phyloP scores from a whole-genome alignment of 1,284 basidiomycete genomes.

The Trichosporon inkin region DNA sequence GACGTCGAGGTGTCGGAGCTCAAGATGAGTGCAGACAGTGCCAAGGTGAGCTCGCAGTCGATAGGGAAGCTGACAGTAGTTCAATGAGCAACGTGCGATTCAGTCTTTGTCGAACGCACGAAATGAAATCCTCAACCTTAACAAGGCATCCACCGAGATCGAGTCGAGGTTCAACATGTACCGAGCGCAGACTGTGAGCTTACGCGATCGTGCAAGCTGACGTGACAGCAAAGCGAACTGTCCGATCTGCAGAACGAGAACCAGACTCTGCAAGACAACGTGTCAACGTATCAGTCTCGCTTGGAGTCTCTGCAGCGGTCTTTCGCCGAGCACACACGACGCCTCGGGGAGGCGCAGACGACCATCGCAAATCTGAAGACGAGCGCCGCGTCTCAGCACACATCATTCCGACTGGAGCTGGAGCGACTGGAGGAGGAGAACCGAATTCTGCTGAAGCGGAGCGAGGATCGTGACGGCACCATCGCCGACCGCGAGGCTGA shows the following conservation, averaged over 20 bases:
- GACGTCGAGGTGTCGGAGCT: conserved; percentile 80
- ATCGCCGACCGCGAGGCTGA: conserved; percentile 47
- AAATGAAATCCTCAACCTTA: conserved; percentile 36
- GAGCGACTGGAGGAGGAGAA: conserved; percentile 42
- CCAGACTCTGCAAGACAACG: conserved; percentile 32
- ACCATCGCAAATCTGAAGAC: conserved; percentile 45
- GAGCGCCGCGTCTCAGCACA: conserved; percentile 43
- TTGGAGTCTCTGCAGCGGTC: conserved; percentile 37
- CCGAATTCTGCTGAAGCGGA: conserved; percentile 38
- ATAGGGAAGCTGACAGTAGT: conserved; percentile 25
- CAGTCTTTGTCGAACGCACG: conserved; percentile 40
- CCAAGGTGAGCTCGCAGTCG: conserved; percentile 31
- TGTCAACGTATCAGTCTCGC: conserved; percentile 22
- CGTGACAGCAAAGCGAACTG: conserved; percentile 38
- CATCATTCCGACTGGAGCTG: conserved; percentile 35
- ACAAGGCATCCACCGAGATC: conserved; percentile 36
- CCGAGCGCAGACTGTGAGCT: conserved; percentile 39
- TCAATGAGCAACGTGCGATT: conserved; percentile 40
- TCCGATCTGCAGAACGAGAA: conserved; percentile 37
- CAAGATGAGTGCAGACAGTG: conserved; percentile 59
- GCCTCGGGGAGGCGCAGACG: conserved; percentile 42
- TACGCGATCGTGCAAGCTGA: not conserved
- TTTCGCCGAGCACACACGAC: conserved; percentile 41
- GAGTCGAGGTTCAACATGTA: conserved; percentile 44
- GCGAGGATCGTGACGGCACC: conserved; percentile 39